These are phyloP conservation scores for Naematelia encephala DNA, from an alignment of 768 basidiomycete species.

Conservation along the genomic window DNA sequence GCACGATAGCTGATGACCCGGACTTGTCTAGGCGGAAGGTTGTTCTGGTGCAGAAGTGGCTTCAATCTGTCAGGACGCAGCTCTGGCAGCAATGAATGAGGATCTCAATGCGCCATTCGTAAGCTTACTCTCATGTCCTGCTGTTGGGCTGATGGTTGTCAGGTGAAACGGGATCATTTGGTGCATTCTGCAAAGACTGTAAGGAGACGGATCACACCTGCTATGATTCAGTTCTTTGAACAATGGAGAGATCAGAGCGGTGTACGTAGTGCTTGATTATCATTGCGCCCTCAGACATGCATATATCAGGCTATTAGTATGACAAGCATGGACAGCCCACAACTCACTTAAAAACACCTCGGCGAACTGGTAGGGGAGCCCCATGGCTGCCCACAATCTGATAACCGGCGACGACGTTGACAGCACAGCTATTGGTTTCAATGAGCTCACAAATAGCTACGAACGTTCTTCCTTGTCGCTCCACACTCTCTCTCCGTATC, in stretches of 20 bases:
- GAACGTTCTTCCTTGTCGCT: not conserved
- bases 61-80: conserved; percentile 93
- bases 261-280: conserved; percentile 42
- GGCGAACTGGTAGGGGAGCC: not conserved
- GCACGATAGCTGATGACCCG: not conserved
- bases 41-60: conserved; percentile 95
- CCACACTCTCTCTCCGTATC: not conserved
- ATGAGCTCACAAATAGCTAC: too few species aligned
- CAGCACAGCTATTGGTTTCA: not conserved
- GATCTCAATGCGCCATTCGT: conserved; percentile 76
- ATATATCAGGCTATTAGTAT: not conserved
- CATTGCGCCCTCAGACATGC: too few species aligned
- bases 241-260: conserved; percentile 61
- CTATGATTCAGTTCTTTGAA: conserved; percentile 67
- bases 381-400: not conserved
- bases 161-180: conserved; percentile 77
- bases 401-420: not conserved
- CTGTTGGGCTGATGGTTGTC: not conserved
- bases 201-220: conserved; percentile 78
- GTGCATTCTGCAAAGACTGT: conserved; percentile 67
- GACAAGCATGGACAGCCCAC: too few species aligned
- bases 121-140: conserved; percentile 43
- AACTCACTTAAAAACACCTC: too few species aligned
- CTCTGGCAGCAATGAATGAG: conserved; percentile 82
- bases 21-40: conserved; percentile 68